A percentile compares a stretch with the other conserved stretches of the same genome.
These are phyloP conservation scores for Aurantiochytrium sp. DNA, from an alignment of 108 stramenopile species.

Conservation along the genomic window DNA sequence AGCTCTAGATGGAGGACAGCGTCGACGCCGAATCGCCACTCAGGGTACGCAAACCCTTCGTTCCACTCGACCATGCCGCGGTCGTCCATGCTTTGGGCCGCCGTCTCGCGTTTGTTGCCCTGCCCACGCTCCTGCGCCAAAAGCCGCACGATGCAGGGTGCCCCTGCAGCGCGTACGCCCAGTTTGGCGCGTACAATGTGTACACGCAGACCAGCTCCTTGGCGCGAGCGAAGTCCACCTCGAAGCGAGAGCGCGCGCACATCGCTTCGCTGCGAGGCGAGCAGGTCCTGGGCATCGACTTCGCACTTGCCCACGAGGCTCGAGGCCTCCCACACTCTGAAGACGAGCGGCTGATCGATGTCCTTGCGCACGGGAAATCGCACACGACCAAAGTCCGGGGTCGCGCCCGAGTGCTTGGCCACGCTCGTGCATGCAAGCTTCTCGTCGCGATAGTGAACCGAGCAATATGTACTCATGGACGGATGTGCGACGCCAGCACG, in stretches of 20 bases:
- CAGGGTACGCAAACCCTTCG: not conserved
- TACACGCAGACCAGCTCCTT: not conserved
- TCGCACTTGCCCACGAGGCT: not conserved
- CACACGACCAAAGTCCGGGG: not conserved
- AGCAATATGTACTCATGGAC: not conserved
- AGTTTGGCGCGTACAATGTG: not conserved
- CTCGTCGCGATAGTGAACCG: not conserved
- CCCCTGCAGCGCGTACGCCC: no score
- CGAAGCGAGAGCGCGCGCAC: not conserved
- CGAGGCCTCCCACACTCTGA: not conserved
- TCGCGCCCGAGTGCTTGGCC: not conserved
- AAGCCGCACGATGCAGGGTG: not conserved
- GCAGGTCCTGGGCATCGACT: not conserved
- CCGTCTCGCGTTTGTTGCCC: not conserved
- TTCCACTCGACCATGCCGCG: not conserved
- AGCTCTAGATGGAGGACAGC: not conserved
- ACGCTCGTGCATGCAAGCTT: not conserved
- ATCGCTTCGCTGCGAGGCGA: not conserved
- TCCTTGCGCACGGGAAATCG: not conserved
- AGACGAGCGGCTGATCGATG: not conserved
- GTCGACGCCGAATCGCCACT: not conserved
- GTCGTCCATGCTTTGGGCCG: no score
- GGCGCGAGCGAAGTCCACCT: not conserved
- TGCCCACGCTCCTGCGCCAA: not conserved
- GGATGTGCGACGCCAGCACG: not conserved